phyloP scores from a whole-genome alignment of 2,329 filamentous ascomycete species.

The Alternaria ventricosa region DNA sequence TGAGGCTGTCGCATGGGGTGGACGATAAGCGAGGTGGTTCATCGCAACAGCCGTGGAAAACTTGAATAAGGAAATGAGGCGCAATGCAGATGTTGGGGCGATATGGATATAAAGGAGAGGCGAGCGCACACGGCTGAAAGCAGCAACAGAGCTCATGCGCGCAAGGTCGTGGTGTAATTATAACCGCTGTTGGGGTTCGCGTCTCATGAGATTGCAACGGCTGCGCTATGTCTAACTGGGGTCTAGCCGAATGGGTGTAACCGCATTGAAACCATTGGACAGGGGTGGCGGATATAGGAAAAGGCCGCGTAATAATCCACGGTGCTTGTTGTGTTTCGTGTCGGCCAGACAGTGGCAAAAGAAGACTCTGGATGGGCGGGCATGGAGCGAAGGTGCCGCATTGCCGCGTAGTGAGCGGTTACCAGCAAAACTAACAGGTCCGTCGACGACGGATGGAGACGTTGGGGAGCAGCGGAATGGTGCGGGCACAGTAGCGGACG shows the following conservation, averaged over 20 bases:
- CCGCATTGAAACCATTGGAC: slow-evolving; percentile 13
- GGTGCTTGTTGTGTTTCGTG: slow-evolving; percentile 15
- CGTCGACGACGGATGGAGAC: slow-evolving; percentile 1
- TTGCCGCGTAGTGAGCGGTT: not conserved
- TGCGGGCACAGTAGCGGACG: slow-evolving; percentile 7
- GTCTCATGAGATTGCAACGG: slow-evolving; percentile 13
- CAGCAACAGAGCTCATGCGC: not conserved
- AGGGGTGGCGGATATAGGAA: slow-evolving; percentile 6
- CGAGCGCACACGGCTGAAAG: not conserved
- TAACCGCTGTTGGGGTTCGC: slow-evolving; percentile 1
- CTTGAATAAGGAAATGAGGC: not conserved
- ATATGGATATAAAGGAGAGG: slow-evolving; percentile 6
- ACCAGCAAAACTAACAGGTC: not conserved
- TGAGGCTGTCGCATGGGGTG: slow-evolving; percentile 13
- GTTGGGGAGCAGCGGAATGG: not conserved
- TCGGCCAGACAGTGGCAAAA: not conserved
- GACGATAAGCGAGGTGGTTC: slow-evolving; percentile 17
- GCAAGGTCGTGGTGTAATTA: slow-evolving; percentile 3
- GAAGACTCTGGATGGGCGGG: not conserved
- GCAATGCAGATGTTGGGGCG: slow-evolving; percentile 1
- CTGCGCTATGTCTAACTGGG: slow-evolving; percentile 9
- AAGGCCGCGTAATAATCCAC: slow-evolving; percentile 17
- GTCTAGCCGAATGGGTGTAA: slow-evolving; percentile 1
- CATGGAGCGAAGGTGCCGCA: not conserved
- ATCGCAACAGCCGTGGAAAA: not conserved